Evolutionary conservation across 805 yeast genomes (phyloP).

Genomic region (Pichia cephalocereana): DNA sequence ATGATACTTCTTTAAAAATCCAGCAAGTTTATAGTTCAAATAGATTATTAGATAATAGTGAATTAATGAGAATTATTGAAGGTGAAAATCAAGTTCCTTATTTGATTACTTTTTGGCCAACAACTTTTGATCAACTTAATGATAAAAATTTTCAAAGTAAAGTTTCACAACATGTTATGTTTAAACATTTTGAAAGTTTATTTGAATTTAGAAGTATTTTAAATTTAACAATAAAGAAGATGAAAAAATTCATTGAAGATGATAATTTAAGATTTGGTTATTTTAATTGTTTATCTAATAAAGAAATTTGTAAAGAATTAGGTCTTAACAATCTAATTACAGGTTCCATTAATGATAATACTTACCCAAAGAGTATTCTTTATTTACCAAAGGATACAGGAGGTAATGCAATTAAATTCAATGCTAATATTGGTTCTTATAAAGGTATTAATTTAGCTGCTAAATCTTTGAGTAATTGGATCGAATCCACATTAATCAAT

Average conservation of each 20-base stretch:
- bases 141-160: slow-evolving; percentile 26
- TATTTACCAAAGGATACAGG: slow-evolving; percentile 46
- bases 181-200: slow-evolving; percentile 40
- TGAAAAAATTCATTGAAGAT: slow-evolving; percentile 16
- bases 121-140: slow-evolving; percentile 33
- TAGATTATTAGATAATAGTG: slow-evolving; percentile 21
- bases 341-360: slow-evolving; percentile 1
- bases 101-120: slow-evolving; percentile 61
- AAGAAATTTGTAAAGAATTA: slow-evolving; percentile 42
- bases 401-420: slow-evolving; percentile 39
- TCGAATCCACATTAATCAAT: slow-evolving; percentile 26
- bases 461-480: slow-evolving; percentile 33
- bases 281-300: slow-evolving; percentile 46
- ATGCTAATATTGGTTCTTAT: neutral
- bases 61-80: slow-evolving; percentile 38
- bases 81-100: slow-evolving; percentile 43
- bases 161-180: slow-evolving; percentile 26
- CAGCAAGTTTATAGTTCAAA: neutral
- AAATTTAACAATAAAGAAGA: slow-evolving; percentile 45
- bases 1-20: slow-evolving; percentile 29
- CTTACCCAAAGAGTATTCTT: slow-evolving; percentile 20
- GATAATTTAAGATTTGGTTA: slow-evolving; percentile 33
- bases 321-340: slow-evolving; percentile 31
- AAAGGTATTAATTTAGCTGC: slow-evolving; percentile 11
- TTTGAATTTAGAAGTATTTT: slow-evolving; percentile 44